These are phyloP conservation scores for Clavulina sp. DNA, from an alignment of 768 basidiomycete genomes.

Conservation along the genomic window DNA sequence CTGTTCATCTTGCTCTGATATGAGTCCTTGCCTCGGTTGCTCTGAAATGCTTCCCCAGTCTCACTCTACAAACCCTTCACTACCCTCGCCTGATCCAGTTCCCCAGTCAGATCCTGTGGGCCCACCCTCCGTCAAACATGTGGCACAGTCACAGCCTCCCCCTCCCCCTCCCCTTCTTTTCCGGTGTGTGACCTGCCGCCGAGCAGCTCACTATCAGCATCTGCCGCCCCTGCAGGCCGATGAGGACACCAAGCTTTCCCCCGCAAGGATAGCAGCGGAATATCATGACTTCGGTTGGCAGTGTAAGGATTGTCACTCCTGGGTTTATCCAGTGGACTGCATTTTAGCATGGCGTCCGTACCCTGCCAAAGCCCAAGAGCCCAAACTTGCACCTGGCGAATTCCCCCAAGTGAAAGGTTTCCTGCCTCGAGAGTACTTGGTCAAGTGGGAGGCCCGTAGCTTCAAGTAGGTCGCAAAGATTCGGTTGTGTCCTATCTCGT, in stretches of 20 bases:
- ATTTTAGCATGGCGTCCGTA: constrained; percentile 86
- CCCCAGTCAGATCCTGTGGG: constrained; percentile 1
- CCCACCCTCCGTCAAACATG: constrained; percentile 10
- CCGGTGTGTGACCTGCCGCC: constrained; percentile 69
- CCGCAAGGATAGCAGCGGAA: constrained; percentile 34
- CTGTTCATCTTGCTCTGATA: constrained; percentile 40
- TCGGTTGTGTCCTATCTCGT: not conserved
- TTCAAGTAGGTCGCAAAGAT: constrained; percentile 28
- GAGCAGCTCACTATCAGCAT: constrained; percentile 67
- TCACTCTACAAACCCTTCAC: not conserved
- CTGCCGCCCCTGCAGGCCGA: constrained; percentile 30
- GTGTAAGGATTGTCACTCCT: constrained; percentile 67
- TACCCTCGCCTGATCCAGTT: not conserved
- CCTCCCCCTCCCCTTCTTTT: constrained; percentile 33
- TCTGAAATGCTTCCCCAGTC: not conserved
- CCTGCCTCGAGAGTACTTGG: constrained; percentile 79
- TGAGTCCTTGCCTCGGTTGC: not conserved
- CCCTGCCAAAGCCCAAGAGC: constrained; percentile 45
- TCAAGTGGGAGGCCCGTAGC: constrained; percentile 73
- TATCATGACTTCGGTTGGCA: constrained; percentile 46
- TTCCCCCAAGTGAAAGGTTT: constrained; percentile 34
- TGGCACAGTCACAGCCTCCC: not conserved
- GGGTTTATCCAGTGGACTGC: constrained; percentile 51
- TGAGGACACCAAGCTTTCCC: constrained; percentile 18
- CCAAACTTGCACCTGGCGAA: constrained; percentile 23